phyloP scores from a whole-genome alignment of 2,329 filamentous ascomycete species.

The Fusarium buxicola region DNA sequence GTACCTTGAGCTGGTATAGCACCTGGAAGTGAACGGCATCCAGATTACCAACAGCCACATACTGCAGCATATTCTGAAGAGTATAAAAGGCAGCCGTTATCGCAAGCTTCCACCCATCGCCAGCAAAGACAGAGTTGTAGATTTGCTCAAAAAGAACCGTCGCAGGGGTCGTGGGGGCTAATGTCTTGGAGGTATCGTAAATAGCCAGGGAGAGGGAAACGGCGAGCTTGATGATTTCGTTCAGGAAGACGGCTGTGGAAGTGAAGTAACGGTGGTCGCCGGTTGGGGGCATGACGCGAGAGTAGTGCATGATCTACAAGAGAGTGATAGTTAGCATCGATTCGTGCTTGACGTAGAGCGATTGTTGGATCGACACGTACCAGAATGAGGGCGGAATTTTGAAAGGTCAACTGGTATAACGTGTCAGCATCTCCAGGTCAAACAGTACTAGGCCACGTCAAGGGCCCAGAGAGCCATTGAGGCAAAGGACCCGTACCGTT shows the following conservation, averaged over 20 bases:
- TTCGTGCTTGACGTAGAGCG: constrained; percentile 66
- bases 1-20: constrained; percentile 89
- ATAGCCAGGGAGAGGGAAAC: constrained; percentile 88
- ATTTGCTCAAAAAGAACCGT: constrained; percentile 85
- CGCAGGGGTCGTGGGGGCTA: constrained; percentile 82
- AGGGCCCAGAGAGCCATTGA: background rate
- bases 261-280: constrained; percentile 91
- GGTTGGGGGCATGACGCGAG: constrained; percentile 87
- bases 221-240: constrained; percentile 89
- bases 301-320: constrained; percentile 88
- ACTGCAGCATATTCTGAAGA: constrained; percentile 92
- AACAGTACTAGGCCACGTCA: background rate
- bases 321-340: constrained; percentile 59
- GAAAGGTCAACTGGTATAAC: constrained; percentile 70
- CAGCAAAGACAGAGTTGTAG: constrained; percentile 82
- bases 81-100: constrained; percentile 91
- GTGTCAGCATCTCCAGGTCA: constrained; percentile 23
- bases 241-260: constrained; percentile 93
- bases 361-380: constrained; percentile 54
- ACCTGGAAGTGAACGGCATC: constrained; percentile 95
- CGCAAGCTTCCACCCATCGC: constrained; percentile 94
- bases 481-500: constrained; percentile 21
- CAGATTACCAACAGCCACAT: constrained; percentile 89
- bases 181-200: constrained; percentile 83
- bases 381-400: constrained; percentile 83